Percentiles rank a stretch among this genome's conserved stretches.
These are phyloP conservation scores for Quaeritorhiza haematococci DNA, from an alignment of 371 early-diverging fungal genomes.

Conservation along the genomic window DNA sequence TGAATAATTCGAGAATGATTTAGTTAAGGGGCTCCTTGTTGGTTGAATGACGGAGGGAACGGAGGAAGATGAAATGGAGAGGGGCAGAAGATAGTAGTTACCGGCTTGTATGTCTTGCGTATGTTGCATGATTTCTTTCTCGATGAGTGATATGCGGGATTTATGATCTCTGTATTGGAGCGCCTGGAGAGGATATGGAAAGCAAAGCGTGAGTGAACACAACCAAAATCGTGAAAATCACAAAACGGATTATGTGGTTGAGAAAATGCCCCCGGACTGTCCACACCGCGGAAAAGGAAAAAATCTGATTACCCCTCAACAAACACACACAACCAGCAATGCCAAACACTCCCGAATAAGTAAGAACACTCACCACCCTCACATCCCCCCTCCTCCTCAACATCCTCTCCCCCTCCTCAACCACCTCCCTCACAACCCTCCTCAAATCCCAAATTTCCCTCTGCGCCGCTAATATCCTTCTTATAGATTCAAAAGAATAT, in stretches of 20 bases:
- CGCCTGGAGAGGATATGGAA: not conserved
- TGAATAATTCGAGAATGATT: not conserved
- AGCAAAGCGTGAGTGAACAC: no score
- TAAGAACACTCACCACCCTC: not conserved
- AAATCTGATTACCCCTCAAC: no score
- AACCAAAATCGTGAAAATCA: no score
- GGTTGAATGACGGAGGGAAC: not conserved
- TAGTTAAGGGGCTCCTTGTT: slow-evolving; percentile 3
- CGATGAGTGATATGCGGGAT: slow-evolving; percentile 3
- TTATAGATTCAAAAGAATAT: not conserved
- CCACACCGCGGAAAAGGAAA: no score
- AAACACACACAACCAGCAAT: not conserved
- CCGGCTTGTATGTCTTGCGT: slow-evolving; percentile 16
- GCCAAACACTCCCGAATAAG: not conserved
- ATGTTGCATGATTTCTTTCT: slow-evolving; percentile 11
- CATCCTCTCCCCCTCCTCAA: not conserved
- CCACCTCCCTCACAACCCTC: slow-evolving; percentile 1
- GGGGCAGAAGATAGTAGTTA: no score
- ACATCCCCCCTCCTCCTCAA: not conserved
- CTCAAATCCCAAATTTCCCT: slow-evolving; percentile 4
- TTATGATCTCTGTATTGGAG: not conserved
- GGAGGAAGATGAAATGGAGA: not conserved
- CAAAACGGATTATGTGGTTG: no score
- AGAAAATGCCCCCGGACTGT: no score
- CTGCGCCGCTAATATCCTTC: slow-evolving; percentile 12